Percentiles rank a stretch among this genome's conserved stretches.
Conservation (phyloP, 169 alveolate genomes). For the Plasmodium chabaudi region DNA sequence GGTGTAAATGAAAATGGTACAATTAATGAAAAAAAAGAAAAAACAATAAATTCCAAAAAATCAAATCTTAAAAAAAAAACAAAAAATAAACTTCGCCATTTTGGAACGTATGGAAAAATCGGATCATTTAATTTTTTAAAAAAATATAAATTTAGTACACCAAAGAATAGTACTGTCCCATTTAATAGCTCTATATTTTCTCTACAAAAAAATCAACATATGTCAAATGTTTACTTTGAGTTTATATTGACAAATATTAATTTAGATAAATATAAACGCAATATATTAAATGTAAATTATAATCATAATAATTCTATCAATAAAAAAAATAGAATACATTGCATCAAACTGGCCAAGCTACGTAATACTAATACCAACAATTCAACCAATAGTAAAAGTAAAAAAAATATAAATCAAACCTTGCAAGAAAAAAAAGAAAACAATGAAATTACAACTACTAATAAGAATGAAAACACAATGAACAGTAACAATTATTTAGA, state of each 20-base stretch:
- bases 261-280: constrained; percentile 44
- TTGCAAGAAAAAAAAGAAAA: constrained; percentile 1
- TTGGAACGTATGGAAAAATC: no score
- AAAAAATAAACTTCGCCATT: no score
- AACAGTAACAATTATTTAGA: background rate
- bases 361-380: background rate
- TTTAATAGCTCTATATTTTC: constrained; percentile 67
- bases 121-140: constrained; percentile 7
- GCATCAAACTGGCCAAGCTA: constrained; percentile 41
- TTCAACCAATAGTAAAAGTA: constrained; percentile 7
- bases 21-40: no score
- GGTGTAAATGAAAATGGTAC: no score
- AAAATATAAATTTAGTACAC: constrained; percentile 25
- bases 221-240: constrained; percentile 37
- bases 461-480: background rate
- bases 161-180: constrained; percentile 28
- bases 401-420: constrained; percentile 9
- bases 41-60: no score
- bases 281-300: constrained; percentile 58
- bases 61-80: no score
- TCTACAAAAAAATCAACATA: constrained; percentile 51
- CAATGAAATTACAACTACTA: background rate
- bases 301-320: constrained; percentile 46
- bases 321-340: constrained; percentile 20
- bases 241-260: constrained; percentile 60